phyloP scores from a whole-genome alignment of 129 eudicot species.

The Pseudognaphalium luteoalbum region DNA sequence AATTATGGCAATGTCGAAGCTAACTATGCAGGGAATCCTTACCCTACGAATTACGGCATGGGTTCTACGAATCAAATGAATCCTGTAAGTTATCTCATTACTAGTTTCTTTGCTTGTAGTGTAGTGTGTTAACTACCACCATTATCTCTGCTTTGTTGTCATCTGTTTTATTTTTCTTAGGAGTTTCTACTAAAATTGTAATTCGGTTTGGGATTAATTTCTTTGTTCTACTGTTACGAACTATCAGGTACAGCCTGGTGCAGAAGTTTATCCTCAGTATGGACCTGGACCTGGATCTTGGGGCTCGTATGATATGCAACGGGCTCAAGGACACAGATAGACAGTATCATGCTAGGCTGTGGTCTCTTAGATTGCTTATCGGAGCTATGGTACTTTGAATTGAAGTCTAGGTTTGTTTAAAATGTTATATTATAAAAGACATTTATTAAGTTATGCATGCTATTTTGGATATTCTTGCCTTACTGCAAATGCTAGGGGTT shows the following conservation, averaged over 20 bases:
- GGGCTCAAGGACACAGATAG: conserved; percentile 80
- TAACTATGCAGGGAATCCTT: conserved; percentile 70
- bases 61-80: conserved; percentile 53
- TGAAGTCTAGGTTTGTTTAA: conserved; percentile 49
- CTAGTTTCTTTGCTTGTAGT: not conserved
- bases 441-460: conserved; percentile 21
- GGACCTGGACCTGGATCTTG: conserved; percentile 86
- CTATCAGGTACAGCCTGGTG: conserved; percentile 63
- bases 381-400: conserved; percentile 42
- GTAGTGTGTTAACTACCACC: not conserved
- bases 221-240: conserved; percentile 7
- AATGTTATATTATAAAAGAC: conserved; percentile 41
- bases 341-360: conserved; percentile 34
- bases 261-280: conserved; percentile 81
- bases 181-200: not conserved
- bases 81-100: conserved; percentile 42
- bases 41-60: conserved; percentile 64
- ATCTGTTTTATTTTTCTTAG: not conserved
- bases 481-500: not conserved
- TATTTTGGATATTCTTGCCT: not conserved
- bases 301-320: conserved; percentile 76
- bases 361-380: conserved; percentile 32
- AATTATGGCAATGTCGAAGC: conserved; percentile 68
- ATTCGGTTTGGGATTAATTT: not conserved
- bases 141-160: not conserved